Base-by-base conservation (phyloP, 2,329 filamentous ascomycete species). In the Mycogone perniciosa region DNA sequence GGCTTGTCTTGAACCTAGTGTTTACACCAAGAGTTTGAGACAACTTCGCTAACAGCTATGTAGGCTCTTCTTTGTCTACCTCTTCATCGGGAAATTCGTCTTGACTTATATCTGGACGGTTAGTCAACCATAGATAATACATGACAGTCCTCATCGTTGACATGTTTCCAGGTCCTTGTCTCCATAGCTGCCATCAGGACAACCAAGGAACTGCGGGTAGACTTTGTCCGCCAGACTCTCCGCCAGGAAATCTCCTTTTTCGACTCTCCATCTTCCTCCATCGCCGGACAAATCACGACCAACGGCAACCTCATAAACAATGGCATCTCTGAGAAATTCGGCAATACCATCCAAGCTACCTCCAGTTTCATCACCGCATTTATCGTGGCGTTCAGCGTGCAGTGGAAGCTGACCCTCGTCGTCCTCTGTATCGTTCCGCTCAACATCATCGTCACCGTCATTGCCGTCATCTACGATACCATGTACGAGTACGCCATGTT, bases 191-290 rank as follows among this genome's bases (percentile, higher is more conserved):
- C 68, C n/a, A 67, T 71, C 48, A 62, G 67, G 31, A 65, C 65
- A 1, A 69, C 66, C 44, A 70, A 65, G 49, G 49, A 56, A 27
- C 60, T 72, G 3, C 68, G 70, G 13, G 62, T 69, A 48, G 64
- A 67, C 54, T 71, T 70, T 53, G 62, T 72, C 2, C 60, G 61
- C n/a, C 62, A 64, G 26, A 66, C 64, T 1, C 62, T 72, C 2
- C 64, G 77, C 2, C 76, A 82, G 56, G 77, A 81, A 48, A 70
- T 82, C 3, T 70, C 72, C 54, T 79, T 76, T 57, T 82, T 81
- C 53, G 80, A 83, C 58, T 62, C 65, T 13, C 63, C 67, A 3
- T 67, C 67, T 5, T 71, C 70, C 0, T 76, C 73, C 3, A 62
- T 75, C 7, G 68, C 74, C 0, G 66, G 70, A 2, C 70, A 75